Evolutionary conservation across 1,284 basidiomycete genomes (phyloP), one percentile per base, ranked within the genome.

Genomic region (Ganoderma multipileum): DNA sequence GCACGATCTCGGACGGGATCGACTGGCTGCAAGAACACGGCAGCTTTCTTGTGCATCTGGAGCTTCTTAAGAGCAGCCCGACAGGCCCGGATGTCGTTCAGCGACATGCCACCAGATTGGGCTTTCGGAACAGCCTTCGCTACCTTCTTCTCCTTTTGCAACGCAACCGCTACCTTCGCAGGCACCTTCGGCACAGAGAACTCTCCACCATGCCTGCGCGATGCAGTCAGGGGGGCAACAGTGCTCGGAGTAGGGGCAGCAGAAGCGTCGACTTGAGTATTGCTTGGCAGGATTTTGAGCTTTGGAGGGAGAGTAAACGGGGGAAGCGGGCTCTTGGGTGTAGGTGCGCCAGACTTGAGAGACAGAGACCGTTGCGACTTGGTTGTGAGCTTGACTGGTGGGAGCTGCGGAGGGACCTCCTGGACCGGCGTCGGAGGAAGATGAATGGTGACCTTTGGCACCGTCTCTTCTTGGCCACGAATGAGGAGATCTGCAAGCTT

Each of bases 401-500:
- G 86, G 2, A 87, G 75, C 20, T 83, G 81, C 23, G 92, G 90
- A 5, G 86, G 78, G 2, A 78, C 78, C 72, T 95, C 94, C 5
- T 79, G 73, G 1, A 91, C 84, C 12, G 95, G 94, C 1, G 94
- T 95, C 26, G 89, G 88, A 30, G 94, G 93, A 64, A 96, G 86
- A 63, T 94, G 93, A 67, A 98, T 93, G 50, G 91, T 92, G 65
- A 95, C 90, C 67, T 94, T 95, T 0, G 95, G 96, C n/a, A 92
- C 84, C 4, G 90, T 87, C 80, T 98, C 96, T 65, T 95, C 90
- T 3, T 88, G 82, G 26, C 94, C 92, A 63, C 91, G 90, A 73
- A 97, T 93, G 61, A 97, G 88, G 30, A 98, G 85, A 77, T 99
- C 97, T 14, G 94, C 95, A 12, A 98, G 84, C 81, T 99, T 99